Base-by-base conservation (phyloP, 169 alveolate genomes). In the Cryptosporidium muris region DNA sequence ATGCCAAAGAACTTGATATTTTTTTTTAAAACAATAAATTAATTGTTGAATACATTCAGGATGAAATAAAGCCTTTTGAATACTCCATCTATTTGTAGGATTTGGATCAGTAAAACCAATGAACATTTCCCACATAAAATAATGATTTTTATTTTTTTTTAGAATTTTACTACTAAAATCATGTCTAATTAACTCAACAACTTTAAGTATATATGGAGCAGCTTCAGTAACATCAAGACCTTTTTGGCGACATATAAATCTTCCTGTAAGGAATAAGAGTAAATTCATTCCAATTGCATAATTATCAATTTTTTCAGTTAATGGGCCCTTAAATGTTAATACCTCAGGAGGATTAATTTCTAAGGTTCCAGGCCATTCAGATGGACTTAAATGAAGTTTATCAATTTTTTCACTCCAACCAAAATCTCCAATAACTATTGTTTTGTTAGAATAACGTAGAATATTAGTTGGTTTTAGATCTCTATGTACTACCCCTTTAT, bases 291-390 rank as follows among this genome's bases (percentile, higher is more conserved):
- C 95, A 40, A 92, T 58, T 36, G 95, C 95, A 66, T 92, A 92
- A 65, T 92, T 92, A 82, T 92, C 95, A 12, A 92, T 89, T 64
- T 88, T 88, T 63, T 91, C 95, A 11, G 93, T 92, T 88, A 92
- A 81, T 11, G 95, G 95, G 1, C 95, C 95, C 25, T 91, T 82
- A 80, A 80, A 88, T 48, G 89, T 91, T 40, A 92, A 56, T 3
- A 92, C 95, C 43, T 92, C 95, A 7, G 95, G 95, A 5, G 95
- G 95, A 60, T 92, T 92, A 48, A 92, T 92, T 67, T 92, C 95
- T 80, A 92, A 81, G 6, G 95, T 92, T 14, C 95, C 95, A 7
- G 95, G 95, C 95, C 95, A 92, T 80, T 92, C 95, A 45, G 89
- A 62, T 12, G 92, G 91, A 42, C 68, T 88, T 51, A 82, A 67